These are phyloP conservation scores for Fraxinus albicans DNA, from an alignment of 305 asterid species.

Conservation along the genomic window DNA sequence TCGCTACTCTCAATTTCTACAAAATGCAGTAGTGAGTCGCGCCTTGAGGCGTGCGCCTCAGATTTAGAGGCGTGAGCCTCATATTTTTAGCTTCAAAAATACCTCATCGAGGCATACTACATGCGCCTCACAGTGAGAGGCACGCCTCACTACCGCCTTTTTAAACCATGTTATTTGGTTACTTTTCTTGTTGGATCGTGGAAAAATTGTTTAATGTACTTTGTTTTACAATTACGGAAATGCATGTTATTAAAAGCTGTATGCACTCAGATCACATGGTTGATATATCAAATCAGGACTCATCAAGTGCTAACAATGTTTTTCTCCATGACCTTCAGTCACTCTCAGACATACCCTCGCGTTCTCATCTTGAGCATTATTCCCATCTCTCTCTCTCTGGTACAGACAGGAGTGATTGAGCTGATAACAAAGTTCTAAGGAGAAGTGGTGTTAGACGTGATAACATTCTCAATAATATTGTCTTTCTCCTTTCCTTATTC, in stretches of 20 bases:
- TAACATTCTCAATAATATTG: not conserved
- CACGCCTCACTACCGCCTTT: too few relatives aligned
- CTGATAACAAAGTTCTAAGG: not conserved
- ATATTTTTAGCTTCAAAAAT: too few relatives aligned
- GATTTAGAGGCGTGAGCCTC: too few relatives aligned
- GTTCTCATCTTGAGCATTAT: slow-evolving; percentile 19
- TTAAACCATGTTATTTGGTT: not conserved
- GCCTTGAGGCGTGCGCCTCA: too few relatives aligned
- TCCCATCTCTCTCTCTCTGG: not conserved
- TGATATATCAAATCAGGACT: not conserved
- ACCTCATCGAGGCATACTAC: too few relatives aligned
- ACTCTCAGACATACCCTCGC: not conserved
- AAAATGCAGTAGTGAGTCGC: too few relatives aligned
- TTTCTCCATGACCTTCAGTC: not conserved
- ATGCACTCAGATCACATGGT: not conserved
- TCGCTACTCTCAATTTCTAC: too few relatives aligned
- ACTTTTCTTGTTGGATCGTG: not conserved
- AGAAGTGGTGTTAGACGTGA: not conserved
- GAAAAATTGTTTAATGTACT: not conserved
- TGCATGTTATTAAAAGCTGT: not conserved
- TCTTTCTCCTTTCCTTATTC: not conserved
- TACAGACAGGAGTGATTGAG: not conserved
- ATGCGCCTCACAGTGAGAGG: too few relatives aligned
- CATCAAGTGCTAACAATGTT: not conserved
- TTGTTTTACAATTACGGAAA: slow-evolving; percentile 6